phyloP scores from a whole-genome alignment of 2,329 filamentous ascomycete species.

The Scorias spongiosa region DNA sequence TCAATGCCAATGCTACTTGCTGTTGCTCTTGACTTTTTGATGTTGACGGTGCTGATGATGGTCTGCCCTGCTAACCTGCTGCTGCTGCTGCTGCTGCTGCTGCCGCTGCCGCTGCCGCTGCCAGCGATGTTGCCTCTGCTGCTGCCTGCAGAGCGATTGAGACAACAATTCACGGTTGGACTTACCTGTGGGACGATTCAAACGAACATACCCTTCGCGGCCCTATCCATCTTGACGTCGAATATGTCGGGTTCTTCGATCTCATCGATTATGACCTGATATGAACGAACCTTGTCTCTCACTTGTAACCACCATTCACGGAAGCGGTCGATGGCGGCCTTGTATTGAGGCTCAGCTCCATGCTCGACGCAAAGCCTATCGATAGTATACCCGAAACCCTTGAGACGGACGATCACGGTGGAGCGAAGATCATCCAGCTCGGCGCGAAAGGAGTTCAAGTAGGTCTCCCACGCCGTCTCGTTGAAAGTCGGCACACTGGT shows the following conservation, averaged over 20 bases:
- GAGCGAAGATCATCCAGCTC: constrained; percentile 23
- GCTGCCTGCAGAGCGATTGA: no score
- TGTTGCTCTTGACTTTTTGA: no score
- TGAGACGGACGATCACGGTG: constrained; percentile 27
- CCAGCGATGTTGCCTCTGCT: no score
- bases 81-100: no score
- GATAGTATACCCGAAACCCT: constrained; percentile 20
- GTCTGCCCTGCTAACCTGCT: no score
- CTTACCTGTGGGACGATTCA: background rate
- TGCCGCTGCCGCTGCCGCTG: no score
- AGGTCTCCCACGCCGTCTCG: constrained; percentile 18
- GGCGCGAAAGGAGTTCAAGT: constrained; percentile 13
- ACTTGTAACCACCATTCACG: constrained; percentile 25
- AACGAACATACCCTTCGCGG: constrained; percentile 4
- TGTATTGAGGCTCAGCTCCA: constrained; percentile 4
- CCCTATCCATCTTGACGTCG: constrained; percentile 4
- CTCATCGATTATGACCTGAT: constrained; percentile 12
- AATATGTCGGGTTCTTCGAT: constrained; percentile 5
- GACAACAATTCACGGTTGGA: no score
- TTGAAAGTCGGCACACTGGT: constrained; percentile 8
- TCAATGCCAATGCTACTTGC: no score
- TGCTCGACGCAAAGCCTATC: constrained; percentile 13
- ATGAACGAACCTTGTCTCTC: constrained; percentile 18
- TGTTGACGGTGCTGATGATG: no score
- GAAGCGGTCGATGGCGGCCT: constrained; percentile 19